Conservation (phyloP, 129 eudicot species). For the Solidago caesia region DNA sequence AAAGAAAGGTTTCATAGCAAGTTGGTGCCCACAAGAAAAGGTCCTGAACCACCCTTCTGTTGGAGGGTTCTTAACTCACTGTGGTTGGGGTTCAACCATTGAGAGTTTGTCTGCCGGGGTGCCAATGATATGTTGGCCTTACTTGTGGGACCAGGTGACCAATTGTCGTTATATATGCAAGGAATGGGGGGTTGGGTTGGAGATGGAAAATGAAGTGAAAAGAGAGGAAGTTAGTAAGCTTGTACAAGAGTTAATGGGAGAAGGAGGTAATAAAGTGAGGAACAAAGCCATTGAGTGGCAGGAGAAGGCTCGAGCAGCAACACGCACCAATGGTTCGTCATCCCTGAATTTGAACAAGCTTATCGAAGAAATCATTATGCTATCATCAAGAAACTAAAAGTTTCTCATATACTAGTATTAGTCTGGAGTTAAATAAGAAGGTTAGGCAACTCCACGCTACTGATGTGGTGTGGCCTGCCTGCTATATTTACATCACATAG, state of each 20-base stretch:
- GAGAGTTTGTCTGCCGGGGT: constrained; percentile 11
- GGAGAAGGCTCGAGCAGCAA: background rate
- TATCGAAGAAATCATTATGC: background rate
- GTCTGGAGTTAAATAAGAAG: background rate
- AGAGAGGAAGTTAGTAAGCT: background rate
- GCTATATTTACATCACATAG: too few species aligned
- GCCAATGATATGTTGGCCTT: constrained; percentile 14
- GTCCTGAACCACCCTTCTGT: constrained; percentile 4
- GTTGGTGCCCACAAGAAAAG: constrained; percentile 11
- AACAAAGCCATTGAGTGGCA: background rate
- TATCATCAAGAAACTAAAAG: background rate
- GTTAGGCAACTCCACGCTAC: too few species aligned
- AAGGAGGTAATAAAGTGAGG: background rate
- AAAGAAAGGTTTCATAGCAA: background rate
- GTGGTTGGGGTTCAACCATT: constrained; percentile 9
- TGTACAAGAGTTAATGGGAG: constrained; percentile 13
- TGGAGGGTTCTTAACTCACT: constrained; percentile 16
- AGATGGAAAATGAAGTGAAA: background rate
- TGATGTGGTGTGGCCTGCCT: too few species aligned
- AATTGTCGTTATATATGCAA: constrained; percentile 5
- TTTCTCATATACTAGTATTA: background rate
- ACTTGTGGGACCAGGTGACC: background rate
- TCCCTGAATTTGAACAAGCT: background rate
- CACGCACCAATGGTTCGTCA: background rate
- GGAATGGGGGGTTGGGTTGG: constrained; percentile 13